A percentile compares a stretch with the other conserved stretches of the same genome.
These are phyloP conservation scores for Colletotrichum sublineola DNA, from an alignment of 2,329 filamentous ascomycete genomes.

Conservation along the genomic window DNA sequence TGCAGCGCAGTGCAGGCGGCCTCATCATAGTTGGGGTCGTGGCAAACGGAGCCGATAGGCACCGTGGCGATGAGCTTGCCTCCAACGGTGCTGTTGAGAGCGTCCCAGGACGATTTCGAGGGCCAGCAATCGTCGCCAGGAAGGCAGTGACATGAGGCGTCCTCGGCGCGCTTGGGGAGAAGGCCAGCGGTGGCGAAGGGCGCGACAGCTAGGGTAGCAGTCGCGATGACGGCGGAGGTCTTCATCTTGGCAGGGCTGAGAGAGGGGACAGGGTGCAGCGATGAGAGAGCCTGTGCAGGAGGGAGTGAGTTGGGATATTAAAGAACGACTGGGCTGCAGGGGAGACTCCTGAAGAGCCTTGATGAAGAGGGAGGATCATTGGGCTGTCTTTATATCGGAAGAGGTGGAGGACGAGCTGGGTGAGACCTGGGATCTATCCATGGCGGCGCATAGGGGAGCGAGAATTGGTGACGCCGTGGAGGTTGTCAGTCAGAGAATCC, in stretches of 20 bases:
- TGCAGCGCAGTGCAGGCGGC: slow-evolving; percentile 56
- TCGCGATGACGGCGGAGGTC: slow-evolving; percentile 30
- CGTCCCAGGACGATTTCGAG: slow-evolving; percentile 57
- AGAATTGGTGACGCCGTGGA: slow-evolving; percentile 5
- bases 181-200: slow-evolving; percentile 32
- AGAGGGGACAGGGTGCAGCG: slow-evolving; percentile 1
- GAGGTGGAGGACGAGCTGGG: neutral
- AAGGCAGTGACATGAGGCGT: slow-evolving; percentile 56
- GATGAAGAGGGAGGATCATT: slow-evolving; percentile 25
- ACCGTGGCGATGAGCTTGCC: slow-evolving; percentile 65
- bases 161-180: slow-evolving; percentile 35
- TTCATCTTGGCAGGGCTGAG: slow-evolving; percentile 36
- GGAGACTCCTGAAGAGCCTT: slow-evolving; percentile 32
- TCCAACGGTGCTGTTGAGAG: slow-evolving; percentile 64
- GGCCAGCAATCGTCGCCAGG: slow-evolving; percentile 71
- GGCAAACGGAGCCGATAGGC: slow-evolving; percentile 67
- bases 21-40: slow-evolving; percentile 61
- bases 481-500: slow-evolving; percentile 23
- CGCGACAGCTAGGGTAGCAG: slow-evolving; percentile 30
- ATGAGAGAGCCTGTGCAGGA: slow-evolving; percentile 2
- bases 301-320: slow-evolving; percentile 10
- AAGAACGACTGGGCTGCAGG: slow-evolving; percentile 41
- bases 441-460: neutral
- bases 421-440: neutral
- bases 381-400: slow-evolving; percentile 38